These are phyloP conservation scores for Lentinula aciculospora DNA, from an alignment of 768 basidiomycete genomes.

Conservation along the genomic window DNA sequence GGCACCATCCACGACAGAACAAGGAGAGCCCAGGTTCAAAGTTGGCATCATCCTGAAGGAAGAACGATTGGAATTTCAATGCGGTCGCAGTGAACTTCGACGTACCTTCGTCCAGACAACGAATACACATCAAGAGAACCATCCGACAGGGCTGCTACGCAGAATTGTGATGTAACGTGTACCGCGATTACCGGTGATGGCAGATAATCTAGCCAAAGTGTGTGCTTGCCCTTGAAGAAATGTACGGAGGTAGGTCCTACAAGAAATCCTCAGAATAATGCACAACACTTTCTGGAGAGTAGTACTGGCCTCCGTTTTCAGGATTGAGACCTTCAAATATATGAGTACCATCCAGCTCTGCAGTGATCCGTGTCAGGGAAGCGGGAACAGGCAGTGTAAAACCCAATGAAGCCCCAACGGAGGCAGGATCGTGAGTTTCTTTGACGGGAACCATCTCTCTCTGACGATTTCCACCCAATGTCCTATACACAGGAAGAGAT, in stretches of 20 bases:
- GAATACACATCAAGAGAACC: conserved; percentile 83
- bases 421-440: conserved; percentile 37
- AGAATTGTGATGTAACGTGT: conserved; percentile 59
- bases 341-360: conserved; percentile 59
- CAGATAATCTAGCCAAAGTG: conserved; percentile 88
- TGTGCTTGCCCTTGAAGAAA: conserved; percentile 58
- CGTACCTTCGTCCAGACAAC: conserved; percentile 75
- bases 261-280: conserved; percentile 5
- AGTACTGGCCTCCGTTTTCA: conserved; percentile 50
- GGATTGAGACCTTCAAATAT: conserved; percentile 76
- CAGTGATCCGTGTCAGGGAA: conserved; percentile 53
- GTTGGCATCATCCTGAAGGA: conserved; percentile 66
- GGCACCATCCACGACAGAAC: conserved; percentile 61
- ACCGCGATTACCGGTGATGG: conserved; percentile 65
- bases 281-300: neutral
- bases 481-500: conserved; percentile 32
- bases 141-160: conserved; percentile 76
- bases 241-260: conserved; percentile 65
- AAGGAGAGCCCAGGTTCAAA: conserved; percentile 65
- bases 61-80: neutral
- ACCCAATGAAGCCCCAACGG: conserved; percentile 11
- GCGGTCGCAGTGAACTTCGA: conserved; percentile 5
- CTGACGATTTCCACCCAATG: conserved; percentile 64
- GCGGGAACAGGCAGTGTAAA: conserved; percentile 49
- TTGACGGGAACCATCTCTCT: conserved; percentile 45